phyloP scores from a whole-genome alignment of 1,139 yeast species.

The Trichomonascaceae sp. region DNA sequence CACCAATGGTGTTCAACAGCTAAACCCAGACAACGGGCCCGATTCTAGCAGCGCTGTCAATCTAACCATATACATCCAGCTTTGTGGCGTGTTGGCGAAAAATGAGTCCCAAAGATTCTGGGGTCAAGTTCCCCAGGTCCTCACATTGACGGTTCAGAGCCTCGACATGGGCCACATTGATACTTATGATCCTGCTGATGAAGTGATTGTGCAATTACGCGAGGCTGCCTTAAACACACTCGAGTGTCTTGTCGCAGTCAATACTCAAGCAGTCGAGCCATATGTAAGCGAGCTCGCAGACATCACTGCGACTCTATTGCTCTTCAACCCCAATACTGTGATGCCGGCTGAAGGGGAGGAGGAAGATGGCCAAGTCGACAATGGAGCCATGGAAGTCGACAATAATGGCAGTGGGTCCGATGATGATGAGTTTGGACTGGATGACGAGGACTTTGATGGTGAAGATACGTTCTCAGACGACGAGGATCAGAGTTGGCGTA shows the following conservation, averaged over 20 bases:
- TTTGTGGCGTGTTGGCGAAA: slow-evolving; percentile 20
- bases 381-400: no score
- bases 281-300: slow-evolving; percentile 25
- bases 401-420: slow-evolving; percentile 18
- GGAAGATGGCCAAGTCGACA: slow-evolving; percentile 26
- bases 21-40: neutral
- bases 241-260: slow-evolving; percentile 18
- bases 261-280: slow-evolving; percentile 16
- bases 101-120: slow-evolving; percentile 18
- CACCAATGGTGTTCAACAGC: neutral
- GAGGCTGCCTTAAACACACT: slow-evolving; percentile 23
- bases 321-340: slow-evolving; percentile 45
- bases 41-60: slow-evolving; percentile 1
- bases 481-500: slow-evolving; percentile 60
- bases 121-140: slow-evolving; percentile 11
- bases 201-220: slow-evolving; percentile 18
- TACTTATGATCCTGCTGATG: slow-evolving; percentile 12
- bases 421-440: slow-evolving; percentile 20
- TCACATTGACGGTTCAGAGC: slow-evolving; percentile 14
- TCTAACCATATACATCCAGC: slow-evolving; percentile 12
- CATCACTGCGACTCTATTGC: slow-evolving; percentile 31
- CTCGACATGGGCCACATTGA: slow-evolving; percentile 10
- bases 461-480: slow-evolving; percentile 37
- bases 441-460: slow-evolving; percentile 24
- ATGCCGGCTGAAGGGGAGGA: slow-evolving; percentile 28